Base-by-base conservation (phyloP, 176 grass and related monocot species). In the Oryza longistaminata region DNA sequence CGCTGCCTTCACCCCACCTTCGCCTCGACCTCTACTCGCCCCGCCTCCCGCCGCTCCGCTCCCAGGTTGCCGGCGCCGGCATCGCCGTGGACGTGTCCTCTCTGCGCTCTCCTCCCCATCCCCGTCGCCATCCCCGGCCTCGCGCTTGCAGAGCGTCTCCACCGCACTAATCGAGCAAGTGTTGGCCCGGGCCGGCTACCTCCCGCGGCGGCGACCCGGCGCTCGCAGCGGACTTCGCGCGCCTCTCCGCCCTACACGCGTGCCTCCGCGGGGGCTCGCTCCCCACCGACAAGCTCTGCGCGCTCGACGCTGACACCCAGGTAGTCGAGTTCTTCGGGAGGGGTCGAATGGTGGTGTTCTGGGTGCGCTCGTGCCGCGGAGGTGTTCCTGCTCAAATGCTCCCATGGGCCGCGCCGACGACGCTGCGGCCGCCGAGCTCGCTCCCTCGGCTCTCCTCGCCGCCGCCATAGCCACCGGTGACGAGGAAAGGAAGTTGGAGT, bases 361-460 rank as follows among this genome's bases (percentile, higher is more conserved):
- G 49, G 84, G 16, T 0, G 14, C 40, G 8, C 76, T 98, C 88
- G 58, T 81, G 72, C 48, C 83, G 39, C 82, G 33, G 93, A 98
- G 81, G 78, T 65, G 76, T 81, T 92, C 81, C 86, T 95, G 83
- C 85, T 98, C 53, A 98, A 98, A 83, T 98, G 93, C 89, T n/a
- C n/a, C n/a, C n/a, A n/a, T n/a, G n/a, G n/a, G n/a, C n/a, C n/a
- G n/a, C n/a, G n/a, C n/a, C n/a, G n/a, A n/a, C n/a, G n/a, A n/a
- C n/a, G n/a, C n/a, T n/a, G n/a, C n/a, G n/a, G n/a, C n/a, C n/a
- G n/a, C n/a, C n/a, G n/a, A n/a, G n/a, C n/a, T n/a, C n/a, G n/a
- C n/a, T n/a, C n/a, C n/a, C n/a, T n/a, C n/a, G n/a, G n/a, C n/a
- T n/a, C n/a, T n/a, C n/a, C n/a, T n/a, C n/a, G n/a, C n/a, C n/a